Conservation (phyloP, 306 rosid genomes). For the Vigna radiata region DNA sequence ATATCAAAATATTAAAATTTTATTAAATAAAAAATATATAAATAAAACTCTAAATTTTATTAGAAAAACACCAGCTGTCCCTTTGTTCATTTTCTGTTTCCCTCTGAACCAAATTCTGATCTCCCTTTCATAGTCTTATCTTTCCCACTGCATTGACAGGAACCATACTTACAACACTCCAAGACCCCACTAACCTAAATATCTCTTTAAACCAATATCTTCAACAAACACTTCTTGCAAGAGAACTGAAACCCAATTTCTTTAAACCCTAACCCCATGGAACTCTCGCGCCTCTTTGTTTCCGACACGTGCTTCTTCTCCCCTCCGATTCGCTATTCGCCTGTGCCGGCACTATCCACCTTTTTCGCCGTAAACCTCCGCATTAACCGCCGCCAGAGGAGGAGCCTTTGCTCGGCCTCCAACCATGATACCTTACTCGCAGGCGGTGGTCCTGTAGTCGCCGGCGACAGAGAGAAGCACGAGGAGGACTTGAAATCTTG, state of each 20-base stretch:
- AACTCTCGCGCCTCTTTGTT: constrained; percentile 47
- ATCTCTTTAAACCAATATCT: no score
- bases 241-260: background rate
- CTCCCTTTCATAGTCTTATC: no score
- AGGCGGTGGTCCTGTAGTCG: constrained; percentile 51
- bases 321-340: constrained; percentile 50
- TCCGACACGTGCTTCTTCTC: constrained; percentile 54
- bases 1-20: no score
- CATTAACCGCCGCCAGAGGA: constrained; percentile 28
- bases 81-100: no score
- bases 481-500: constrained; percentile 79
- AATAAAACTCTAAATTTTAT: no score
- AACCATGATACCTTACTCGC: constrained; percentile 76
- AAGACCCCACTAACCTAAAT: no score
- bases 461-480: constrained; percentile 47
- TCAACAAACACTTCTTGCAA: no score
- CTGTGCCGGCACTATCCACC: constrained; percentile 36
- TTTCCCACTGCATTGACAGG: no score
- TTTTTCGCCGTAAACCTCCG: constrained; percentile 40
- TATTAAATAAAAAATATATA: no score
- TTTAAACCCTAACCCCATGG: constrained; percentile 63
- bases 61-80: no score
- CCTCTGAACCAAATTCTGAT: no score
- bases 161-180: no score
- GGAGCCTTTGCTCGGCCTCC: constrained; percentile 62